Evolutionary conservation across 129 eudicot species (phyloP), one percentile per base, ranked within the genome.

Genomic region (Tagetes patula): DNA sequence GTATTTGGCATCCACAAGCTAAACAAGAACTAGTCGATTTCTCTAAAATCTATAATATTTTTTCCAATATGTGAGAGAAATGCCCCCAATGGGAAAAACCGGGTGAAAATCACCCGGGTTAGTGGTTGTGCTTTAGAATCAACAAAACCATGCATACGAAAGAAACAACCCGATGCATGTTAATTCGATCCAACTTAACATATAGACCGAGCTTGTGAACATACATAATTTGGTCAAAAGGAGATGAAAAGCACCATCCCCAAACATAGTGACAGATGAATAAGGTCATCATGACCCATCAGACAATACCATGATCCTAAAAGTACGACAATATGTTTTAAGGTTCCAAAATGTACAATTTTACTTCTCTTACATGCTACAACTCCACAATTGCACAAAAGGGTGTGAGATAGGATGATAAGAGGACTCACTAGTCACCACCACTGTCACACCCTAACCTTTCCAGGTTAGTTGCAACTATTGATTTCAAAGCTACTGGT

Each of bases 341-440:
- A 14, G 49, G 31, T 43, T 48, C 61, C 3, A 45, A 68, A 67
- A 69, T 77, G 75, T 77, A 77, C 75, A 68, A 77, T 14, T 38
- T 45, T 58, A 46, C 63, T 36, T 4, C 61, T 58, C 64, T 58
- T 45, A 77, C 41, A 60, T 58, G 63, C 34, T 58, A 67, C 69
- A 67, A 56, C 68, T 42, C 30, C 49, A 67, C 48, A 67, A 67
- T 33, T 34, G 74, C 69, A 67, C 67, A 55, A 55, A 76, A 38
- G 39, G 58, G 67, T 12, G 42, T 31, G 69, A 47, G 36, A 45
- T 54, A 12, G 77, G 66, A 61, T 8, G 40, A 11, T 33, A 55
- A 50, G 56, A 49, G 61, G 73, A 43, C 30, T 54, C 76, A 7
- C 60, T 3, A 12, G 4, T 48, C 54, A 48, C 27, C 48, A n/a